Conservation (phyloP, 1,139 yeast genomes). For the Candida sp. region DNA sequence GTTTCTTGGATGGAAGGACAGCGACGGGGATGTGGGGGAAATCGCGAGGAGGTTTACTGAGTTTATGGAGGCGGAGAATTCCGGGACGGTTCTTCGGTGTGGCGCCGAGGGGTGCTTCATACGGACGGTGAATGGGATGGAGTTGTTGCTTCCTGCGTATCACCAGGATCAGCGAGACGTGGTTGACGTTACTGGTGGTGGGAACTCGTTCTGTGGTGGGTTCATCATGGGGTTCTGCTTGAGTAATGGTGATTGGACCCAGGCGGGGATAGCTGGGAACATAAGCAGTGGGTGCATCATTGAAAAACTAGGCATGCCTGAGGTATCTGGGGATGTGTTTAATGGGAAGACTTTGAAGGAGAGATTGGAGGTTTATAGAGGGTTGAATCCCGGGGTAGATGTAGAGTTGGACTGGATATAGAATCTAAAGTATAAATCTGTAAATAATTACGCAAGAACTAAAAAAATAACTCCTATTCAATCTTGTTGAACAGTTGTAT, state of each 20-base stretch:
- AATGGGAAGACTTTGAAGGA: constrained; percentile 47
- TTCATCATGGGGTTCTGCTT: constrained; percentile 64
- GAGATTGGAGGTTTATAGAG: constrained; percentile 31
- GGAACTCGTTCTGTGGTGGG: constrained; percentile 88
- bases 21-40: constrained; percentile 22
- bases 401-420: constrained; percentile 7
- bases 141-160: constrained; percentile 65
- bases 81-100: constrained; percentile 68
- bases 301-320: constrained; percentile 80
- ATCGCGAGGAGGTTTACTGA: constrained; percentile 47
- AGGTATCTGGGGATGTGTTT: constrained; percentile 44
- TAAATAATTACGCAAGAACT: background rate
- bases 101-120: constrained; percentile 68
- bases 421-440: background rate
- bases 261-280: constrained; percentile 71
- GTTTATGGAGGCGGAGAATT: constrained; percentile 37
- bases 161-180: constrained; percentile 59
- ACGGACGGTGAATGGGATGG: constrained; percentile 14
- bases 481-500: background rate
- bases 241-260: constrained; percentile 49
- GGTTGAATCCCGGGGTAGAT: constrained; percentile 11
- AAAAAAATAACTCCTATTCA: background rate
- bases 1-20: constrained; percentile 23
- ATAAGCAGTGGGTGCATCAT: constrained; percentile 81
- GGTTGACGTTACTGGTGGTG: constrained; percentile 94